These are phyloP conservation scores for Spergularia azorica DNA, from an alignment of 179 eudicot species.

Conservation along the genomic window DNA sequence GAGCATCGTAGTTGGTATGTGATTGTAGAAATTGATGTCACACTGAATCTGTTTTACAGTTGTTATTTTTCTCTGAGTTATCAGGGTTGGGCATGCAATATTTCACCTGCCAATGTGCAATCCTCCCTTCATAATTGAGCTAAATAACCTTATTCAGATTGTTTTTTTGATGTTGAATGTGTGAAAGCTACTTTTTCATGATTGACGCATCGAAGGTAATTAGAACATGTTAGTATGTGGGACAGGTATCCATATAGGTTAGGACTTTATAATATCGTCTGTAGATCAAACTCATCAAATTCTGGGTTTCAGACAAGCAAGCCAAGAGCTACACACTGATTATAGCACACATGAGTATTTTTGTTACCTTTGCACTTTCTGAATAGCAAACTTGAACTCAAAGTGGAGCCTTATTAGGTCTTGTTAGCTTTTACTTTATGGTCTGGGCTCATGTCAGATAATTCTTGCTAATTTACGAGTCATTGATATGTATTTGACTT, in stretches of 20 bases:
- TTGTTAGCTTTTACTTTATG: neutral
- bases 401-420: neutral
- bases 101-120: neutral
- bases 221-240: too few relatives aligned
- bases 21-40: constrained; percentile 2
- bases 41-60: neutral
- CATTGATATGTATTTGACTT: too few relatives aligned
- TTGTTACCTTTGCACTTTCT: neutral
- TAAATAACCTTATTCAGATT: neutral
- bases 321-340: too few relatives aligned
- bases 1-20: neutral
- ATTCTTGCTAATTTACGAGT: too few relatives aligned
- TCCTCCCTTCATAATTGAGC: neutral
- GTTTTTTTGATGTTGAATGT: neutral
- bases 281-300: too few relatives aligned
- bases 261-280: too few relatives aligned
- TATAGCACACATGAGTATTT: too few relatives aligned
- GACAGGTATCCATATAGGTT: too few relatives aligned
- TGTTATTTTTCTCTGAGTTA: neutral
- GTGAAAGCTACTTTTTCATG: too few relatives aligned
- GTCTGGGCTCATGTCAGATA: neutral
- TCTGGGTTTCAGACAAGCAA: too few relatives aligned
- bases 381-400: neutral
- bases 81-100: neutral
- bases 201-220: too few relatives aligned